Evolutionary conservation across 2,329 filamentous ascomycete genomes (phyloP).

Genomic region (Trichophyton simii): DNA sequence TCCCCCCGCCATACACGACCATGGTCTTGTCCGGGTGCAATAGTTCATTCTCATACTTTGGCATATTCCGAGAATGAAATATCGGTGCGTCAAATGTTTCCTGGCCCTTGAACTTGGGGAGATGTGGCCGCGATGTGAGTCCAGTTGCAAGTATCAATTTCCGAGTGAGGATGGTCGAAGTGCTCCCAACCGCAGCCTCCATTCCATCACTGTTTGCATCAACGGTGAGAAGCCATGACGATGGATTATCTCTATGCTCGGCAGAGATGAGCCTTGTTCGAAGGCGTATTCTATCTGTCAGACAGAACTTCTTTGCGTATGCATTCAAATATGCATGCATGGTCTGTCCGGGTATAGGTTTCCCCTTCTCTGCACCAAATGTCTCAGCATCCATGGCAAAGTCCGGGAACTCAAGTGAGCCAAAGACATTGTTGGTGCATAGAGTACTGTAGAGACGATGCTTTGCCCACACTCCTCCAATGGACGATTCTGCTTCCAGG

Average conservation of each 20-base stretch:
- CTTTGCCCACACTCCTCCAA: slow-evolving; percentile 60
- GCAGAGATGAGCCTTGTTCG: slow-evolving; percentile 38
- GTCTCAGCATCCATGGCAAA: slow-evolving; percentile 53
- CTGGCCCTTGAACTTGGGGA: slow-evolving; percentile 41
- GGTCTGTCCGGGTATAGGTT: slow-evolving; percentile 48
- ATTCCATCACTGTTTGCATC: slow-evolving; percentile 14
- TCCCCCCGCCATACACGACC: slow-evolving; percentile 47
- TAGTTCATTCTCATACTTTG: slow-evolving; percentile 24
- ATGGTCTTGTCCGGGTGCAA: slow-evolving; percentile 27
- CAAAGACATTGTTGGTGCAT: slow-evolving; percentile 61
- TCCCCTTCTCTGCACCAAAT: slow-evolving; percentile 37
- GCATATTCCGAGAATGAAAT: slow-evolving; percentile 48
- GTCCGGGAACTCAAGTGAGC: slow-evolving; percentile 61
- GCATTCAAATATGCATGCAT: slow-evolving; percentile 46
- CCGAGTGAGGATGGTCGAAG: slow-evolving; percentile 18
- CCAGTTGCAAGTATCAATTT: slow-evolving; percentile 53
- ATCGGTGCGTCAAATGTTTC: slow-evolving; percentile 41
- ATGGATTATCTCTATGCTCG: slow-evolving; percentile 22
- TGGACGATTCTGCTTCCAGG: slow-evolving; percentile 44
- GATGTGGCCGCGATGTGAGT: slow-evolving; percentile 44
- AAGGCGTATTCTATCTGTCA: slow-evolving; percentile 38
- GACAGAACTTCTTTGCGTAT: slow-evolving; percentile 42
- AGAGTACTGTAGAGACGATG: slow-evolving; percentile 54
- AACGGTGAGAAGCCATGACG: slow-evolving; percentile 18
- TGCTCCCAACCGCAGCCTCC: slow-evolving; percentile 8